These are phyloP conservation scores for Capronia americana DNA, from an alignment of 2,329 filamentous ascomycete species.

Conservation along the genomic window DNA sequence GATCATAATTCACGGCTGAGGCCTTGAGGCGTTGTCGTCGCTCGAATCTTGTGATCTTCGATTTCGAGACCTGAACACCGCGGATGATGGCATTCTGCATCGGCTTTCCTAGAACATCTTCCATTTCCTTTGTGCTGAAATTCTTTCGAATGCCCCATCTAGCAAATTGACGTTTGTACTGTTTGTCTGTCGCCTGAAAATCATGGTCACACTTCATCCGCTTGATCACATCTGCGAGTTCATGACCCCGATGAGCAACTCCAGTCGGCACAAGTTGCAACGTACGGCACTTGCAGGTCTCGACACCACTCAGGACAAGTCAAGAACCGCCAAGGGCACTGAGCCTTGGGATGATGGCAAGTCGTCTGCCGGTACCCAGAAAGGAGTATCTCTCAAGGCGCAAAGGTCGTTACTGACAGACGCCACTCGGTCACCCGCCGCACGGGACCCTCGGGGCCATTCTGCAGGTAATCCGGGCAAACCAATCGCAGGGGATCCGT, in stretches of 20 bases:
- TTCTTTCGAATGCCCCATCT: constrained; percentile 5
- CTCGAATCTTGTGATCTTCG: background rate
- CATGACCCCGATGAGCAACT: background rate
- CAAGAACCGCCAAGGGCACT: background rate
- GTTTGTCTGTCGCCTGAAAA: constrained; percentile 11
- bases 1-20: background rate
- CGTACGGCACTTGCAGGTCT: background rate
- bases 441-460: background rate
- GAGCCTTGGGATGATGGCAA: background rate
- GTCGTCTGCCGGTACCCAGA: background rate
- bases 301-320: background rate
- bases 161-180: constrained; percentile 8
- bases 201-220: background rate
- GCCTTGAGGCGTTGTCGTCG: background rate
- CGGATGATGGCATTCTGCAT: background rate
- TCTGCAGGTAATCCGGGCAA: background rate
- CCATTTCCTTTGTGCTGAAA: background rate
- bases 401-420: background rate
- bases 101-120: background rate
- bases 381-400: background rate
- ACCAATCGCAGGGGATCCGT: background rate
- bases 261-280: background rate
- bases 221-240: background rate
- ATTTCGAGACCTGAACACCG: background rate
- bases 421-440: background rate